Percentiles rank a stretch among this genome's conserved stretches.
phyloP scores from a whole-genome alignment of 441 rosid species.

The Raphanus hybrid region DNA sequence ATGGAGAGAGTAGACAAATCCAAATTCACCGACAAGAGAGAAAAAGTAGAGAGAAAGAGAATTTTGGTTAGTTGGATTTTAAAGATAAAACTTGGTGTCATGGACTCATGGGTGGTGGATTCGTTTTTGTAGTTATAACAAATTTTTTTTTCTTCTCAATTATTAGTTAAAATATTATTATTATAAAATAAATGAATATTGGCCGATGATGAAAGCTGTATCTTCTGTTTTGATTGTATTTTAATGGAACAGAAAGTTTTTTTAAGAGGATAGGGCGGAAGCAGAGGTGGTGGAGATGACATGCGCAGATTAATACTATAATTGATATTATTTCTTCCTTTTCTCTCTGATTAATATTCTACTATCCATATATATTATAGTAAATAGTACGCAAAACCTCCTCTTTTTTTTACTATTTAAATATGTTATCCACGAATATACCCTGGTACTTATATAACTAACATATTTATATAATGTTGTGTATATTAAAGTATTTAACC shows the following conservation, averaged over 20 bases:
- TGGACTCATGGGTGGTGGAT: not conserved
- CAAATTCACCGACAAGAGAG: slow-evolving; percentile 47
- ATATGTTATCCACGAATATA: slow-evolving; percentile 16
- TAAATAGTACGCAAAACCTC: not conserved
- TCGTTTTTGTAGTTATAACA: slow-evolving; percentile 32
- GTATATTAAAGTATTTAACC: slow-evolving; percentile 1
- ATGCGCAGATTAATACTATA: slow-evolving; percentile 25
- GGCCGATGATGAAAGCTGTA: slow-evolving; percentile 43
- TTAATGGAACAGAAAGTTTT: slow-evolving; percentile 31
- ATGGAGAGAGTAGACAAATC: slow-evolving; percentile 27
- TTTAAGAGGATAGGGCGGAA: slow-evolving; percentile 41
- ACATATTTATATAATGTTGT: not conserved
- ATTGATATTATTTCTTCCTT: not conserved
- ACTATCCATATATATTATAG: slow-evolving; percentile 23
- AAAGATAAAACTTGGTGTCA: slow-evolving; percentile 29
- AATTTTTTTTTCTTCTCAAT: not conserved
- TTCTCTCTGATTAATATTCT: not conserved
- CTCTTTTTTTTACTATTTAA: not conserved
- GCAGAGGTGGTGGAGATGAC: slow-evolving; percentile 44
- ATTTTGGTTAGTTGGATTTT: slow-evolving; percentile 40
- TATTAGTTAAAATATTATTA: not conserved
- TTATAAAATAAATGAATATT: not conserved
- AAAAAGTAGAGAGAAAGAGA: slow-evolving; percentile 13
- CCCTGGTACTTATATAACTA: not conserved
- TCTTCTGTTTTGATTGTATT: slow-evolving; percentile 25